Evolutionary conservation across 2,329 filamentous ascomycete genomes (phyloP), one percentile per base, ranked within the genome.

Genomic region (Chaetomiaceae sp.): DNA sequence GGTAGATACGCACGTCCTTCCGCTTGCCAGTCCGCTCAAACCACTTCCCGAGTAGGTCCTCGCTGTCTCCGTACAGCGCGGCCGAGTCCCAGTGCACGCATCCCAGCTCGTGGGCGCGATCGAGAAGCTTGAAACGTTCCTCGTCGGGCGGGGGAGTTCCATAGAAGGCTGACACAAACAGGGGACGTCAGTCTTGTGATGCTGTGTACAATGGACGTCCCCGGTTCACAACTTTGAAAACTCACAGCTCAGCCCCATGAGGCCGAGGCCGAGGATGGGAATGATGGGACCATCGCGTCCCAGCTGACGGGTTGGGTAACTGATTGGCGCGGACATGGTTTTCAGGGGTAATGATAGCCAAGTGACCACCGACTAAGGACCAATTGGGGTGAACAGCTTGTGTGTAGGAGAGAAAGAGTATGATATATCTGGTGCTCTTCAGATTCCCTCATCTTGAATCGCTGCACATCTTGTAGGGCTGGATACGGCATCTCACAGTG

Each of bases 271-370:
- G 7, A 81, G 58, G 8, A 69, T 68, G 3, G 73, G 69, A 27
- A 83, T 73, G 17, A 70, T 58, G 0, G 76, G 76, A 14, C 78
- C 78, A 57, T 75, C 68, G 53, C 72, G 74, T 53, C 78, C 77
- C 13, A 82, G 68, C 34, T 70, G 69, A 50, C 69, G 70, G 25
- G 69, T 73, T 10, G 63, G 61, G n/a, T 63, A 23, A 33, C 41
- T 51, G 10, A 51, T n/a, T 20, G 48, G 4, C 14, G 44, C n/a
- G 13, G 48, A 50, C 48, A 50, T 50, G 34, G 27, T 41, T n/a
- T 25, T 23, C 35, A 6, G 40, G 25, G 25, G 40, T 20, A 30
- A 25, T n/a, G n/a, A n/a, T n/a, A n/a, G n/a, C n/a, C n/a, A n/a
- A n/a, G n/a, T n/a, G n/a, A n/a, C n/a, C n/a, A n/a, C n/a, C n/a